Conservation (phyloP, 108 stramenopile species). For the Cyclotella choctawhatcheeana region DNA sequence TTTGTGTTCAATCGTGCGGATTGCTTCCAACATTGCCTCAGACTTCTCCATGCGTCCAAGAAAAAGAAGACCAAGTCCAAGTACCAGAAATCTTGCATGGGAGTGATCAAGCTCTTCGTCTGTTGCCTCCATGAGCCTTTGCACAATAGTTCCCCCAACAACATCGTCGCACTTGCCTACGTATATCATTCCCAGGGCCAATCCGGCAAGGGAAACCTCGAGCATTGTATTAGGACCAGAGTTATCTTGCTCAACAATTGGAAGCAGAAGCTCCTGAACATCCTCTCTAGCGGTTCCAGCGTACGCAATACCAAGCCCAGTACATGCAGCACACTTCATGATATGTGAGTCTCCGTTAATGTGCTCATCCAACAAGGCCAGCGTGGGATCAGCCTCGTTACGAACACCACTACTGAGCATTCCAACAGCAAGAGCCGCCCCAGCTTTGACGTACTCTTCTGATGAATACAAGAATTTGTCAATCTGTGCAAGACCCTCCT, state of each 20-base stretch:
- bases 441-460: constrained; percentile 97
- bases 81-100: constrained; percentile 89
- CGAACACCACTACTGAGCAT: constrained; percentile 94
- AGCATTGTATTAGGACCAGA: constrained; percentile 76
- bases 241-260: constrained; percentile 86
- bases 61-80: constrained; percentile 97
- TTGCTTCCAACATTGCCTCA: constrained; percentile 96
- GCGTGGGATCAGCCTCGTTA: constrained; percentile 97
- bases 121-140: constrained; percentile 98
- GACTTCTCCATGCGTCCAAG: constrained; percentile 96
- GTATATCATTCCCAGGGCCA: constrained; percentile 96
- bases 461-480: constrained; percentile 97
- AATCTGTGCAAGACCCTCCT: constrained; percentile 98
- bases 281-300: constrained; percentile 95
- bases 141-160: constrained; percentile 93
- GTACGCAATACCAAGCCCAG: constrained; percentile 97
- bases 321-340: constrained; percentile 91
- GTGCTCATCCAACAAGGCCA: constrained; percentile 95
- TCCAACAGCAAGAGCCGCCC: constrained; percentile 97
- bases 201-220: constrained; percentile 87
- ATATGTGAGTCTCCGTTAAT: constrained; percentile 81
- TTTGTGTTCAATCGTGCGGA: constrained; percentile 96
- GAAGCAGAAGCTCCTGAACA: constrained; percentile 91
- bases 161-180: constrained; percentile 95
- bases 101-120: constrained; percentile 96